These are phyloP conservation scores for Agastache rugosa DNA, from an alignment of 257 asterid species.

Conservation along the genomic window DNA sequence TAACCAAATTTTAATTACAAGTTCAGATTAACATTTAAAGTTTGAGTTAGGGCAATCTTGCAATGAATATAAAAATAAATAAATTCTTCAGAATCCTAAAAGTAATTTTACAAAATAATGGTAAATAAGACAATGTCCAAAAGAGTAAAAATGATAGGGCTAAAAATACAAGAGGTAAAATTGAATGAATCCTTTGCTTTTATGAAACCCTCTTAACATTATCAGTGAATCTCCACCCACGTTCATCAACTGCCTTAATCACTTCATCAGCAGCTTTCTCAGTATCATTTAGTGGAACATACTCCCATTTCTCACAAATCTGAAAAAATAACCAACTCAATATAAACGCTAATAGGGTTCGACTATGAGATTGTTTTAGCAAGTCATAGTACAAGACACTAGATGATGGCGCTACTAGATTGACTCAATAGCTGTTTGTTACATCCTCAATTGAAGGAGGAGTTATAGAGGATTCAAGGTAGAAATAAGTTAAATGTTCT, in stretches of 20 bases:
- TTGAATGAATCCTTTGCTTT: background rate
- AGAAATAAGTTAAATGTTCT: background rate
- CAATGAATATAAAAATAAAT: background rate
- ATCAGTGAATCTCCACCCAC: slow-evolving; percentile 57
- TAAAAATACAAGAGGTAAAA: background rate
- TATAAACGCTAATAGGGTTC: background rate
- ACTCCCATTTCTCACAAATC: slow-evolving; percentile 71
- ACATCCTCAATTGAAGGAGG: background rate
- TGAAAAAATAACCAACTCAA: slow-evolving; percentile 37
- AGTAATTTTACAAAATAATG: background rate
- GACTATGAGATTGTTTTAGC: background rate
- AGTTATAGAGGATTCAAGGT: background rate
- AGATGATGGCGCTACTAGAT: background rate
- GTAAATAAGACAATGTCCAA: background rate
- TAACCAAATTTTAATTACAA: too few species aligned
- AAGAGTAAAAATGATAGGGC: background rate
- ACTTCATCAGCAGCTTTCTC: slow-evolving; percentile 71
- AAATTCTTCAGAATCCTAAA: background rate
- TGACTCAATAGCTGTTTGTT: background rate
- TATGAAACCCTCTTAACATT: background rate
- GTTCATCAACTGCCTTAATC: slow-evolving; percentile 56
- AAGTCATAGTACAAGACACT: background rate
- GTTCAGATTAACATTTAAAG: too few species aligned
- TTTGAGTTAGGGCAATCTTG: too few species aligned
- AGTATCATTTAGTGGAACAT: slow-evolving; percentile 70